A percentile compares a stretch with the other conserved stretches of the same genome.
Conservation (phyloP, 106 monocot species). For the Apostasia ramifera region DNA sequence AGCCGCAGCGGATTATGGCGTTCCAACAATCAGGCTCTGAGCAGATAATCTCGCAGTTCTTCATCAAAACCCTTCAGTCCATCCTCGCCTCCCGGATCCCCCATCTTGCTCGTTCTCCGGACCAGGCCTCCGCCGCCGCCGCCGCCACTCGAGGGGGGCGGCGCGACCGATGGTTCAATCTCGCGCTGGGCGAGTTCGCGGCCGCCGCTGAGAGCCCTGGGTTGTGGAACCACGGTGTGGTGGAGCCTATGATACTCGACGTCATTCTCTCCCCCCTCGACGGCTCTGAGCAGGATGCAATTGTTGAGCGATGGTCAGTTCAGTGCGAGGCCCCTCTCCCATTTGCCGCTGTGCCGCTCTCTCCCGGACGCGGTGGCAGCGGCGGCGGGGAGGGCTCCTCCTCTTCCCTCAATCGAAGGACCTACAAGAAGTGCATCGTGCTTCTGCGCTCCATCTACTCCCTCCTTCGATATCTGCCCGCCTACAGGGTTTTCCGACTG, state of each 20-base stretch:
- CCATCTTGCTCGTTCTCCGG: slow-evolving; percentile 4
- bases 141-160: slow-evolving; percentile 12
- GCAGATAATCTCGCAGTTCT: slow-evolving; percentile 45
- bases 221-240: slow-evolving; percentile 26
- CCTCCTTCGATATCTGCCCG: slow-evolving; percentile 59
- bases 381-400: slow-evolving; percentile 2
- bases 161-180: slow-evolving; percentile 90
- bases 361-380: slow-evolving; percentile 2
- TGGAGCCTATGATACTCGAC: slow-evolving; percentile 68
- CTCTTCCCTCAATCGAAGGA: slow-evolving; percentile 16
- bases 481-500: slow-evolving; percentile 46
- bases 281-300: neutral
- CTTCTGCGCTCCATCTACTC: slow-evolving; percentile 75
- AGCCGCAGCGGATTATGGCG: slow-evolving; percentile 1
- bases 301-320: slow-evolving; percentile 32
- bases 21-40: slow-evolving; percentile 2
- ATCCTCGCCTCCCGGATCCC: slow-evolving; percentile 73
- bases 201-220: slow-evolving; percentile 26
- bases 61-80: slow-evolving; percentile 65
- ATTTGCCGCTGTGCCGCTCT: slow-evolving; percentile 8
- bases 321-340: slow-evolving; percentile 5
- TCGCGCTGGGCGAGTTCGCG: slow-evolving; percentile 69
- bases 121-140: neutral
- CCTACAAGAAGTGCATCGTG: slow-evolving; percentile 76
- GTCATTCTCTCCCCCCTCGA: slow-evolving; percentile 45